These are phyloP conservation scores for Colletotrichum eleusines DNA, from an alignment of 2,329 filamentous ascomycete species.

Conservation along the genomic window DNA sequence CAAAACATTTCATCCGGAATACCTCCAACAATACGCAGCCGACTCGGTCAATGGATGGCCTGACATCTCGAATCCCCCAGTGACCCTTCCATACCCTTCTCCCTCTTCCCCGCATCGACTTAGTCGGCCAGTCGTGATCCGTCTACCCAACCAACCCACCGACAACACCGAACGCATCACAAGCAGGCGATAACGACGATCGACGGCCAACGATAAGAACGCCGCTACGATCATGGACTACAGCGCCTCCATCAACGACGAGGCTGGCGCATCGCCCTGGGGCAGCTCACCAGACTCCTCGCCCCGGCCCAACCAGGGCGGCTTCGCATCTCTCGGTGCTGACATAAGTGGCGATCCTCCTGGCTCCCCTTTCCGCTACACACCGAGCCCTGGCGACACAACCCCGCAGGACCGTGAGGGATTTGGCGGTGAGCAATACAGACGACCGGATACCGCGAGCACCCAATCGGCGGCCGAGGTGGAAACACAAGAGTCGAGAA, in stretches of 20 bases:
- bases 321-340: slow-evolving; percentile 52
- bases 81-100: slow-evolving; percentile 22
- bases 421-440: slow-evolving; percentile 55
- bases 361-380: slow-evolving; percentile 59
- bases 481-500: slow-evolving; percentile 52
- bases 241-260: slow-evolving; percentile 67
- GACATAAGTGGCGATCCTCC: slow-evolving; percentile 54
- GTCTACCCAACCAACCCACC: slow-evolving; percentile 25
- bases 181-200: slow-evolving; percentile 6
- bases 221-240: slow-evolving; percentile 63
- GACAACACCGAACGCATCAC: slow-evolving; percentile 16
- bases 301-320: slow-evolving; percentile 59
- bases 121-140: slow-evolving; percentile 39
- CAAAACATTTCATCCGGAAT: not conserved
- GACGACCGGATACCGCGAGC: slow-evolving; percentile 61
- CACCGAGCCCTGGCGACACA: slow-evolving; percentile 58
- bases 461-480: slow-evolving; percentile 59
- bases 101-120: slow-evolving; percentile 41
- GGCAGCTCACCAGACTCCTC: slow-evolving; percentile 65
- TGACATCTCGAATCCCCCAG: slow-evolving; percentile 27
- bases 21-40: not conserved
- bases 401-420: slow-evolving; percentile 53
- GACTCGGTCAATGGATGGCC: slow-evolving; percentile 36
- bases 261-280: slow-evolving; percentile 68
- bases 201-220: not conserved